These are phyloP conservation scores for Teratosphaeria viscida DNA, from an alignment of 2,329 filamentous ascomycete species.

Conservation along the genomic window DNA sequence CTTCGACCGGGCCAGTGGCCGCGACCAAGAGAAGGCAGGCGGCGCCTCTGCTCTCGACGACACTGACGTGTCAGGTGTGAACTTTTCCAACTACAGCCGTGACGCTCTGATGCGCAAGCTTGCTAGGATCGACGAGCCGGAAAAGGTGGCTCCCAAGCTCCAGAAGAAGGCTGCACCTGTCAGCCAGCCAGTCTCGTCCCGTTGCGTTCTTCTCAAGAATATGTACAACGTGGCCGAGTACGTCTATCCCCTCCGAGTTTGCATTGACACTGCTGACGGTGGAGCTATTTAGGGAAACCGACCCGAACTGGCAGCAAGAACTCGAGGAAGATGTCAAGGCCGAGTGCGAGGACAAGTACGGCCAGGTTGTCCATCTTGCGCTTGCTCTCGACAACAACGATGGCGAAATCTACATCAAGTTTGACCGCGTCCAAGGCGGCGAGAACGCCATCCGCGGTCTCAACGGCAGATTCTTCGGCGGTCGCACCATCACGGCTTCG, in stretches of 20 bases:
- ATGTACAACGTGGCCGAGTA: conserved; percentile 92
- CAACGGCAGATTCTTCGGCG: conserved; percentile 92
- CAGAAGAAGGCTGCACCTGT: conserved; percentile 54
- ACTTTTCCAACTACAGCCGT: conserved; percentile 99
- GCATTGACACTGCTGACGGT: conserved; percentile 7
- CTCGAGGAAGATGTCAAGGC: conserved; percentile 85
- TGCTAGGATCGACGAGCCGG: conserved; percentile 81
- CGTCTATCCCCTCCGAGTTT: conserved; percentile 30
- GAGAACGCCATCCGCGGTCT: conserved; percentile 97
- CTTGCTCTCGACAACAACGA: conserved; percentile 78
- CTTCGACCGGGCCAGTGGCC: conserved; percentile 79
- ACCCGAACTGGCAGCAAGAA: conserved; percentile 74
- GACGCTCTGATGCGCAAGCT: conserved; percentile 98
- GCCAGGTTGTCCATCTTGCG: conserved; percentile 86
- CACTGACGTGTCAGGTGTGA: conserved; percentile 93
- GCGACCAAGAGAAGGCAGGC: conserved; percentile 75
- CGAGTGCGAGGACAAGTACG: conserved; percentile 93
- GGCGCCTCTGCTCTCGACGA: conserved; percentile 94
- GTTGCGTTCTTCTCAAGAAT: conserved; percentile 88
- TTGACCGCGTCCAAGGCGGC: conserved; percentile 87
- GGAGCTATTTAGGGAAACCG: conserved; percentile 58
- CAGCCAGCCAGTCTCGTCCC: conserved; percentile 82
- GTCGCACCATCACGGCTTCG: conserved; percentile 82
- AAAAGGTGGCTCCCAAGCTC: conserved; percentile 49
- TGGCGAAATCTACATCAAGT: conserved; percentile 97